Evolutionary conservation across 108 stramenopile species (phyloP).

Genomic region (Pseudonitzschia delicatissima): DNA sequence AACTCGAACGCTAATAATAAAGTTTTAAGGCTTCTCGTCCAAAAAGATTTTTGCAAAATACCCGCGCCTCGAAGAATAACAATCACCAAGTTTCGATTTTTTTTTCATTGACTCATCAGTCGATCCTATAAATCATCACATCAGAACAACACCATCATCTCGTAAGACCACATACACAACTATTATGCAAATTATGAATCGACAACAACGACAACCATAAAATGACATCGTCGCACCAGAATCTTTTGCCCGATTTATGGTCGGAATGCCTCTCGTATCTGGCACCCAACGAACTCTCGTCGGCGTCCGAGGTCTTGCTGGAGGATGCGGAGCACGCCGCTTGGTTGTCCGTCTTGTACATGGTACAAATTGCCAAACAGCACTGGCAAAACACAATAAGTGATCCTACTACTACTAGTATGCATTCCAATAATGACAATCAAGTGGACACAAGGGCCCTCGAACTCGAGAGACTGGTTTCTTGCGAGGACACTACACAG

Average conservation of each 20-base stretch:
- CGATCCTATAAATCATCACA: too few relatives aligned
- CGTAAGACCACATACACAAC: too few relatives aligned
- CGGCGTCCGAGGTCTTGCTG: not conserved
- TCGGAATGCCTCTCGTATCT: conserved; percentile 9
- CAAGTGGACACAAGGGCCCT: not conserved
- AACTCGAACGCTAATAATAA: too few relatives aligned
- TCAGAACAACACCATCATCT: too few relatives aligned
- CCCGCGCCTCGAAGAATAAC: too few relatives aligned
- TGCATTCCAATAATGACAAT: not conserved
- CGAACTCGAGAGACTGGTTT: not conserved
- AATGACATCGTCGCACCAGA: not conserved
- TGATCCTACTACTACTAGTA: not conserved
- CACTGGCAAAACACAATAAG: not conserved
- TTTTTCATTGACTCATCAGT: too few relatives aligned
- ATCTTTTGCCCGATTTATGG: not conserved
- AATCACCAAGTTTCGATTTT: too few relatives aligned
- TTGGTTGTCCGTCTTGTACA: not conserved
- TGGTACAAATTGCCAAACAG: not conserved
- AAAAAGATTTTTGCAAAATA: too few relatives aligned
- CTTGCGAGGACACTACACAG: too few relatives aligned
- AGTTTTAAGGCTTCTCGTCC: too few relatives aligned
- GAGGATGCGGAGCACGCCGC: not conserved
- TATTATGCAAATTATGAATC: too few relatives aligned
- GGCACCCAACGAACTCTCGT: not conserved
- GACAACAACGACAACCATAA: not conserved